These are phyloP conservation scores for Tricholoma matsutake DNA, from an alignment of 768 basidiomycete species.

Conservation along the genomic window DNA sequence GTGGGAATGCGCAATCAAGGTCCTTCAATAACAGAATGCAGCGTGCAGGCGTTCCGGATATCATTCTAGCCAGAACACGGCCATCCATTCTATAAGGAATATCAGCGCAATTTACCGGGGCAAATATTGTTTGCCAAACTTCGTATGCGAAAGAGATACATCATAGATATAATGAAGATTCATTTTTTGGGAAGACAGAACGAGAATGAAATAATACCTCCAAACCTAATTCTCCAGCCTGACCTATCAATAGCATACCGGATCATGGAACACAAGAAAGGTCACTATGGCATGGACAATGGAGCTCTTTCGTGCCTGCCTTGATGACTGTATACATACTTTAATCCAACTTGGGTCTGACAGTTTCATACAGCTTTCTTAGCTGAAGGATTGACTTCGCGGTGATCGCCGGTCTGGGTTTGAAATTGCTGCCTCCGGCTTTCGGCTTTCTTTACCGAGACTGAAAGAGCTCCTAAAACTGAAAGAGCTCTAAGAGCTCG, in stretches of 20 bases:
- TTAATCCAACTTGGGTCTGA: too few relatives aligned
- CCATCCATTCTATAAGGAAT: conserved; percentile 44
- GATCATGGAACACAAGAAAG: too few relatives aligned
- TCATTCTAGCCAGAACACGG: conserved; percentile 40
- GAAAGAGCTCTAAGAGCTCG: too few relatives aligned
- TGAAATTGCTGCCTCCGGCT: too few relatives aligned
- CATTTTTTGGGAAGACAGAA: conserved; percentile 44
- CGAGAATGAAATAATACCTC: conserved; percentile 64
- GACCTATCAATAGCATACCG: conserved; percentile 19
- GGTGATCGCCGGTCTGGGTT: too few relatives aligned
- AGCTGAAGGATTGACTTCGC: too few relatives aligned
- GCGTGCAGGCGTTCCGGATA: conserved; percentile 44
- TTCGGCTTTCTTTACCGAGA: too few relatives aligned
- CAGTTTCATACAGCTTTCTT: too few relatives aligned
- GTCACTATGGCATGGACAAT: too few relatives aligned
- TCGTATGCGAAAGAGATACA: neutral
- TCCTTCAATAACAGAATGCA: conserved; percentile 58
- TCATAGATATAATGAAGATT: conserved; percentile 11
- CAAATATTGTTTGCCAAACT: neutral
- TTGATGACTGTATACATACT: too few relatives aligned
- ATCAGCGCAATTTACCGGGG: neutral
- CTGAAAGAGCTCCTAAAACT: too few relatives aligned
- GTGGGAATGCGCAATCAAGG: conserved; percentile 57
- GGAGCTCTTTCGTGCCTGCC: too few relatives aligned
- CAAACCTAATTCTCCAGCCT: conserved; percentile 65